Percentiles rank a stretch among this genome's conserved stretches.
Conservation (phyloP, 805 yeast species). For the Candida namnaoensis region DNA sequence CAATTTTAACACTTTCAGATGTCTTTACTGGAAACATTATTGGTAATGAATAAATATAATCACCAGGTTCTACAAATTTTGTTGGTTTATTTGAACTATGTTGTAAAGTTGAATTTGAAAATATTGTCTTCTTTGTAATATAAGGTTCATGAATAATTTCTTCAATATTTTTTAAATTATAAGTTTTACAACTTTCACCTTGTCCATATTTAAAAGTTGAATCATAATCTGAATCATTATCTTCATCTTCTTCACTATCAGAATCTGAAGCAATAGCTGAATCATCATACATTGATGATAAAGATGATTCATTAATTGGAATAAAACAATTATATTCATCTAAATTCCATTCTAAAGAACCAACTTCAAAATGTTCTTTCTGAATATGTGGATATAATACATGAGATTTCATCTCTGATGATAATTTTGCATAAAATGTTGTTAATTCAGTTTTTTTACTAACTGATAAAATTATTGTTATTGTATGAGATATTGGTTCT, state of each 20-base stretch:
- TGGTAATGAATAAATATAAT: conserved; percentile 62
- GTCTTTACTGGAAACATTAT: conserved; percentile 49
- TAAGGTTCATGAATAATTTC: not conserved
- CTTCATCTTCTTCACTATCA: conserved; percentile 5
- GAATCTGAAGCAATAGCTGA: conserved; percentile 7
- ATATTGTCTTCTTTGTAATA: not conserved
- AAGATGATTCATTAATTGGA: conserved; percentile 10
- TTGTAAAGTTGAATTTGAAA: conserved; percentile 4
- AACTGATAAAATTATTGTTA: not conserved
- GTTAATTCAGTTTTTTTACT: not conserved
- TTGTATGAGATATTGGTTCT: not conserved
- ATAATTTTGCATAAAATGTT: not conserved
- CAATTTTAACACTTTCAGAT: conserved; percentile 51
- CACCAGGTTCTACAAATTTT: conserved; percentile 40
- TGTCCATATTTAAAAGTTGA: not conserved
- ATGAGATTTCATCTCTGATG: not conserved
- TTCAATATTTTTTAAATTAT: not conserved
- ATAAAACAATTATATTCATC: conserved; percentile 35
- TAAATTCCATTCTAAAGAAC: conserved; percentile 31
- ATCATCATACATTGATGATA: conserved; percentile 3
- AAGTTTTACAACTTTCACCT: not conserved
- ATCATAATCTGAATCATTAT: conserved; percentile 4
- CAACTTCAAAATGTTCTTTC: conserved; percentile 37
- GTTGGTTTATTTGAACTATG: not conserved
- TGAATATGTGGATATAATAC: not conserved